Conservation (phyloP, 2,329 filamentous ascomycete species). For the Penicillium polonicum region DNA sequence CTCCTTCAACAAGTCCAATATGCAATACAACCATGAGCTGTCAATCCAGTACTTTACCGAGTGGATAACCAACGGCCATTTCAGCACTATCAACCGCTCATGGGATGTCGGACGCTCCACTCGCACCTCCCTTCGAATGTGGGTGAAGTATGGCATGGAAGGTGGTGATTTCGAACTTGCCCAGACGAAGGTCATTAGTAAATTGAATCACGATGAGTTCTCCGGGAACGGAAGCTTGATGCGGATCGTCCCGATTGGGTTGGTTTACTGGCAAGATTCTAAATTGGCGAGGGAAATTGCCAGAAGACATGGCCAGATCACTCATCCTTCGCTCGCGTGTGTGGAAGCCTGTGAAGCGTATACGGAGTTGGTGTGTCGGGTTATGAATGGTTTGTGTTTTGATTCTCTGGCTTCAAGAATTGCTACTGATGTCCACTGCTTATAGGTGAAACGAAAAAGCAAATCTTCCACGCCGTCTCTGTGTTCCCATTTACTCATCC, state of each 20-base stretch:
- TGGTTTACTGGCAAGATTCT: constrained; percentile 30
- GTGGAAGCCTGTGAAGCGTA: constrained; percentile 44
- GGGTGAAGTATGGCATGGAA: constrained; percentile 21
- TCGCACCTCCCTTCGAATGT: constrained; percentile 31
- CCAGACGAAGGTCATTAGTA: constrained; percentile 19
- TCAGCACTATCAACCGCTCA: constrained; percentile 35
- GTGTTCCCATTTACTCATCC: constrained; percentile 14
- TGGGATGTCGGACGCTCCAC: constrained; percentile 45
- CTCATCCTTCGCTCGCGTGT: constrained; percentile 42
- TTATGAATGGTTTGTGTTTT: constrained; percentile 27
- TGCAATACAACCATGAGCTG: constrained; percentile 30
- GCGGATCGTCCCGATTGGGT: constrained; percentile 41
- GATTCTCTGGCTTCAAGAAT: background rate
- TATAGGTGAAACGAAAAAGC: constrained; percentile 19
- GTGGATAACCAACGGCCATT: constrained; percentile 39
- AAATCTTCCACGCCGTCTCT: constrained; percentile 8
- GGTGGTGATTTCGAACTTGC: constrained; percentile 2
- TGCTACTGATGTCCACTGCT: background rate
- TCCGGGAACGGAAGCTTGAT: constrained; percentile 47
- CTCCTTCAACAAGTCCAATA: constrained; percentile 36
- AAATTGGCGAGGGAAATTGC: constrained; percentile 26
- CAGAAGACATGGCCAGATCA: constrained; percentile 31
- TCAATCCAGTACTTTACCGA: constrained; percentile 39
- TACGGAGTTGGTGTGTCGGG: constrained; percentile 31
- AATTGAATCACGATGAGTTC: constrained; percentile 17